Base-by-base conservation (phyloP, 2,329 filamentous ascomycete species). In the Parascedosporium putredinis region DNA sequence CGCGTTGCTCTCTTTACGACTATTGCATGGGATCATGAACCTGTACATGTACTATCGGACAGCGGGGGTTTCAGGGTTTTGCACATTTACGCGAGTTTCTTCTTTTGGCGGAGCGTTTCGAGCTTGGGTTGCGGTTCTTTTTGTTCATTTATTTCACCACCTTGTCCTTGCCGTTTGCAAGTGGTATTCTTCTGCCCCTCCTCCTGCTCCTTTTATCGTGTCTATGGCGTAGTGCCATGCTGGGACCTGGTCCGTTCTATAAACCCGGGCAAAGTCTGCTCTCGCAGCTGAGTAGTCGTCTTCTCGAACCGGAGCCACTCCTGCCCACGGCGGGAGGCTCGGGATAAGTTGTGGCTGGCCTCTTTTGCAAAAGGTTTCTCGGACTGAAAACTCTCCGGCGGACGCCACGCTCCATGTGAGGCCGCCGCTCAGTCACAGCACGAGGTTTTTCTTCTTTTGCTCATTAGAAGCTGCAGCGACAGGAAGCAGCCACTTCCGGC, bases 1-100 rank as follows among this genome's bases (percentile, higher is more conserved):
- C 36, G 18, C 36, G 36, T 40, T 40, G 36, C 36, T 40, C 36
- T 40, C n/a, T 40, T 40, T 40, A 40, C 36, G 36, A 40, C 36
- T 40, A 40, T 40, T 40, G 36, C 36, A 40, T 40, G 36, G 36
- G 18, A 40, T 40, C 18, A 40, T 40, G 36, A 40, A 40, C 36
- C 36, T 40, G 36, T 40, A 40, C 36, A 40, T 40, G 36, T 40
- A 40, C 36, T 40, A 40, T 22, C 22, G 36, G 36, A 20, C 36
- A 40, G 36, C 36, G 36, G 36, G 27, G 36, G 36, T 16, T 40
- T 40, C 9, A 10, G n/a, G 36, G n/a, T 40, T 40, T 20, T 40
- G 14, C 18, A n/a, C 36, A 40, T 40, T 20, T 22, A 40, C 36
- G 36, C 18, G 36, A n/a, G n/a, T n/a, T n/a, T n/a, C n/a, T n/a